Evolutionary conservation across 805 yeast species (phyloP).

Genomic region (Sugiyamaella mastotermitis): DNA sequence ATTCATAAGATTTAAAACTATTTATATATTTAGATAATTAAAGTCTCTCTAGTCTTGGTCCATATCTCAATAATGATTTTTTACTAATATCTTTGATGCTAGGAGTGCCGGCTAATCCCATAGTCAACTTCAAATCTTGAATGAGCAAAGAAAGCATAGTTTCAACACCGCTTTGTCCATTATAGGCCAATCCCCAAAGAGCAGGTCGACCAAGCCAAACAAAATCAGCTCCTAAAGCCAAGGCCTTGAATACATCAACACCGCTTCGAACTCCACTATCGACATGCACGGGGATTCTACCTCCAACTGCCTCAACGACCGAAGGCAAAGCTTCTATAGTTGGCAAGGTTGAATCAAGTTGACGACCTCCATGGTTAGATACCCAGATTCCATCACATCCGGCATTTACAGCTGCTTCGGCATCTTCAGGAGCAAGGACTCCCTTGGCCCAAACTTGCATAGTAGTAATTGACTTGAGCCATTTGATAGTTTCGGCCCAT

Average conservation of each 20-base stretch:
- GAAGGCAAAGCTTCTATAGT: slow-evolving; percentile 62
- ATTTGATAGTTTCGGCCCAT: slow-evolving; percentile 27
- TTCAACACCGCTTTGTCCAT: slow-evolving; percentile 62
- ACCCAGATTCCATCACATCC: slow-evolving; percentile 61
- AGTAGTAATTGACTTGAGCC: slow-evolving; percentile 30
- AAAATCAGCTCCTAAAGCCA: slow-evolving; percentile 63
- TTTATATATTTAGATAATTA: neutral
- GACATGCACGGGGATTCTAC: slow-evolving; percentile 49
- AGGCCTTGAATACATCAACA: slow-evolving; percentile 57
- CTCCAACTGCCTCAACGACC: slow-evolving; percentile 33
- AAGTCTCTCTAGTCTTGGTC: slow-evolving; percentile 9
- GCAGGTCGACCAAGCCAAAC: slow-evolving; percentile 64
- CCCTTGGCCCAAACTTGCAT: slow-evolving; percentile 56
- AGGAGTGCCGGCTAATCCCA: slow-evolving; percentile 22
- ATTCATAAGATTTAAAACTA: too few relatives aligned
- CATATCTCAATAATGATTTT: slow-evolving; percentile 14
- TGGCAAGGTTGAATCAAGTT: slow-evolving; percentile 55
- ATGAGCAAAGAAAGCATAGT: slow-evolving; percentile 19
- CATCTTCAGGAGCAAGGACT: slow-evolving; percentile 59
- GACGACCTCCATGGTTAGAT: slow-evolving; percentile 73
- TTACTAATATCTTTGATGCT: slow-evolving; percentile 14
- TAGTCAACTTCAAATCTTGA: slow-evolving; percentile 19
- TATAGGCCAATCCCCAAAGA: slow-evolving; percentile 57
- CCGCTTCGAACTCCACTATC: slow-evolving; percentile 70
- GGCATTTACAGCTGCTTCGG: slow-evolving; percentile 50